These are phyloP conservation scores for Saccharomyces uvarum DNA, from an alignment of 1,139 yeast genomes.

Conservation along the genomic window DNA sequence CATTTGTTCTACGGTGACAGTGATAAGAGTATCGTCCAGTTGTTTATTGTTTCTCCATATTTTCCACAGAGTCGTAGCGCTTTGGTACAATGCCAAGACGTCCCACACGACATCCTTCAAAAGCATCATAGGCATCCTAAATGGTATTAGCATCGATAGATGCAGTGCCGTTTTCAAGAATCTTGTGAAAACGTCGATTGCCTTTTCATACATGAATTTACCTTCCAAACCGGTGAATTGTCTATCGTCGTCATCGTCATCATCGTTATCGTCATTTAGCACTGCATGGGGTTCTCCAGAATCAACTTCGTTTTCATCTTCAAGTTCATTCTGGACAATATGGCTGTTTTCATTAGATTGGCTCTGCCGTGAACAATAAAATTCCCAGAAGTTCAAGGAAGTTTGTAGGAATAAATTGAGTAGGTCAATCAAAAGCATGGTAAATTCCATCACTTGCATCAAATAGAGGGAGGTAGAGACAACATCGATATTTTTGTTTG, in stretches of 20 bases:
- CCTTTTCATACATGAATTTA: conserved; percentile 54
- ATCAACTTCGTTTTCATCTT: conserved; percentile 10
- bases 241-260: conserved; percentile 20
- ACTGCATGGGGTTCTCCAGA: conserved; percentile 2
- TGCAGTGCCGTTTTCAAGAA: conserved; percentile 42
- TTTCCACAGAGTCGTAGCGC: conserved; percentile 45
- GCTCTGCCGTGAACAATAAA: conserved; percentile 24
- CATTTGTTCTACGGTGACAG: conserved; percentile 57
- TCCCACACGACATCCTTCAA: conserved; percentile 61
- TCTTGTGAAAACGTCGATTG: conserved; percentile 47
- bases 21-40: conserved; percentile 56
- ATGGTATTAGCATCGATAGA: conserved; percentile 45
- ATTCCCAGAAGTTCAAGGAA: conserved; percentile 51
- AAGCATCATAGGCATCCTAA: conserved; percentile 56
- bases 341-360: background rate
- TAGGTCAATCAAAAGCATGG: conserved; percentile 53
- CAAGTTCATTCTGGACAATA: background rate
- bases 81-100: conserved; percentile 41
- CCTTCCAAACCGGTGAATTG: conserved; percentile 53
- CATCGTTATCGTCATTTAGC: conserved; percentile 9
- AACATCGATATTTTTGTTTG: conserved; percentile 3
- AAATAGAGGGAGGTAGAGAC: conserved; percentile 15
- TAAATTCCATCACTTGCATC: conserved; percentile 69
- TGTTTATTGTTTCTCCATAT: conserved; percentile 57
- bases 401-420: conserved; percentile 32